These are phyloP conservation scores for Colletotrichum magnum DNA, from an alignment of 2,329 filamentous ascomycete species.

Conservation along the genomic window DNA sequence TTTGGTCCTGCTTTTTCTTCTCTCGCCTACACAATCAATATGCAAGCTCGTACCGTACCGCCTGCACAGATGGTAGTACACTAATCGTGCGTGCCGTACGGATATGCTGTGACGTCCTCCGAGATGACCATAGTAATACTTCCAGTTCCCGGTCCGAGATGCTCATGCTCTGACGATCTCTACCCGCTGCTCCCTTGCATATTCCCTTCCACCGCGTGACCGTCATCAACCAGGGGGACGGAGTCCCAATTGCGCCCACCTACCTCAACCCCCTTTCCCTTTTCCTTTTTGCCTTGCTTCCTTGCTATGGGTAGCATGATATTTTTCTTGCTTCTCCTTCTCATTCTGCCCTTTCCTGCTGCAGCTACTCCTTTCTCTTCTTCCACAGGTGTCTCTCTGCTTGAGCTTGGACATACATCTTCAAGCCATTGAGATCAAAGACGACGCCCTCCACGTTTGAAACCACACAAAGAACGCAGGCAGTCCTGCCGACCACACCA, in stretches of 20 bases:
- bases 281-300: neutral
- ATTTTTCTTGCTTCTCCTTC: neutral
- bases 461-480: slow-evolving; percentile 9
- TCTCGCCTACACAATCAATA: slow-evolving; percentile 15
- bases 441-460: neutral
- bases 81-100: slow-evolving; percentile 12
- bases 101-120: slow-evolving; percentile 27
- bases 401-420: neutral
- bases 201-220: slow-evolving; percentile 35
- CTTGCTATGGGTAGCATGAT: neutral
- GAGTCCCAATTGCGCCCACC: slow-evolving; percentile 27
- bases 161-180: slow-evolving; percentile 36
- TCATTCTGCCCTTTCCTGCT: neutral
- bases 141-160: slow-evolving; percentile 1
- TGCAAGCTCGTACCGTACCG: no score
- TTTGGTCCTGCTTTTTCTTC: slow-evolving; percentile 29
- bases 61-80: no score
- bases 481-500: slow-evolving; percentile 13
- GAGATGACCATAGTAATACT: slow-evolving; percentile 9
- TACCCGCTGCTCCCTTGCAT: slow-evolving; percentile 36
- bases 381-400: neutral
- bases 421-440: slow-evolving; percentile 4
- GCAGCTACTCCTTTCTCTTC: neutral
- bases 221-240: slow-evolving; percentile 1
- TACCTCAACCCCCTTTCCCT: neutral